Base-by-base conservation (phyloP, 2,329 filamentous ascomycete genomes). In the Mycocentrospora acerina region DNA sequence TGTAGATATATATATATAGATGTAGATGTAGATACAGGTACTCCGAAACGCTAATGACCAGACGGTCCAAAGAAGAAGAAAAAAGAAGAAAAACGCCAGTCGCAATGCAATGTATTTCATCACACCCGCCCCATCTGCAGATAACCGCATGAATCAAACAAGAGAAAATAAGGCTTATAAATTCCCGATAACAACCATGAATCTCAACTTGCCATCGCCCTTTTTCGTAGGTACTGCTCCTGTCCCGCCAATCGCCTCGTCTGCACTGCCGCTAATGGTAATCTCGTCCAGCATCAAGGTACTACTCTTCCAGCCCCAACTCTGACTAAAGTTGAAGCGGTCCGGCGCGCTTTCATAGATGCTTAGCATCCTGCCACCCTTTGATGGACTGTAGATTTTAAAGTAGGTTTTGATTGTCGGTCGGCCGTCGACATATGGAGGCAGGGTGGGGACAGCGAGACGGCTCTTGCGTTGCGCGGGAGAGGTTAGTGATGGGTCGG, bases 331-430 rank as follows among this genome's bases (percentile, higher is more conserved):
- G 52, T 80, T 80, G 59, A 81, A 81, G 38, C 70, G 71, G 51
- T 80, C 78, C 1, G 78, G 78, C 4, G 77, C 77, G 30, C 70
- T 74, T 47, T 80, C 77, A 48, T 81, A 81, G n/a, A 81, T 77
- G 35, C 72, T 77, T 24, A 81, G 57, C 69, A 80, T 74, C 11
- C 78, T 63, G 3, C 78, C 78, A n/a, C 76, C 78, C 47, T 79
- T 78, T 15, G 70, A 74, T 0, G 78, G 78, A n/a, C 69, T 74
- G 61, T 80, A 81, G 35, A 81, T 81, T 55, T 81, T 81, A 64
- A 81, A 81, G 50, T 81, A 81, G 0, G 78, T 81, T 52, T 75
- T 75, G 57, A 81, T 80, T 1, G 76, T 79, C 0, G 78, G 77
- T 2, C 78, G 68, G 2, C 66, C 69, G 48, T 81, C 78, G 24